Conservation (phyloP, 2,329 filamentous ascomycete genomes). For the Ophiocordyceps sinensis region DNA sequence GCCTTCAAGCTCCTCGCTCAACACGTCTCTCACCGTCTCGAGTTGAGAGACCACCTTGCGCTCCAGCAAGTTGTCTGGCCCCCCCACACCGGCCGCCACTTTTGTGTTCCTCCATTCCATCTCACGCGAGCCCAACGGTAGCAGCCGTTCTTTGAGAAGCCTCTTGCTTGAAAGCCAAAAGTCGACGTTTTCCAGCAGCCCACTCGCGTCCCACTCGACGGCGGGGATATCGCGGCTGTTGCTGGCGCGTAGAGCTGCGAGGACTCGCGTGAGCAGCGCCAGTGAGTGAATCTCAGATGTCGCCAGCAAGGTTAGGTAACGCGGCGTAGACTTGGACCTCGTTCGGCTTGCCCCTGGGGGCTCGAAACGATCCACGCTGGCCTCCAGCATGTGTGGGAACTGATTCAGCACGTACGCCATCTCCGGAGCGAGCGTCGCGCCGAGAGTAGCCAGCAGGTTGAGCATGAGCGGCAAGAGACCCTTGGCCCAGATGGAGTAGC, state of each 20-base stretch:
- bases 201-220: conserved; percentile 59
- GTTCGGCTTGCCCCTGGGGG: conserved; percentile 40
- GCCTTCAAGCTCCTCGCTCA: conserved; percentile 35
- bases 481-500: conserved; percentile 82
- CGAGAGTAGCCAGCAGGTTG: conserved; percentile 73
- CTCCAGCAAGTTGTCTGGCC: conserved; percentile 53
- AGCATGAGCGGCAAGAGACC: conserved; percentile 79
- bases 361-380: conserved; percentile 60
- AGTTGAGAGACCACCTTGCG: conserved; percentile 61
- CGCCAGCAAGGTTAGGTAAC: conserved; percentile 58
- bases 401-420: conserved; percentile 78
- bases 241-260: conserved; percentile 48
- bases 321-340: conserved; percentile 29
- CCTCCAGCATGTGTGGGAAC: conserved; percentile 64
- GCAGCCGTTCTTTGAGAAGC: conserved; percentile 55
- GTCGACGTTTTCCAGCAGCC: conserved; percentile 69
- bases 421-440: conserved; percentile 68
- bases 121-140: conserved; percentile 61
- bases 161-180: conserved; percentile 60
- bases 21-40: conserved; percentile 40
- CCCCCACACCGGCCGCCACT: conserved; percentile 16
- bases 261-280: conserved; percentile 58
- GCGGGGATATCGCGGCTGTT: conserved; percentile 60
- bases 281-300: conserved; percentile 69
- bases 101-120: conserved; percentile 39